These are phyloP conservation scores for Fusarium pilosicola DNA, from an alignment of 2,329 filamentous ascomycete species.

Conservation along the genomic window DNA sequence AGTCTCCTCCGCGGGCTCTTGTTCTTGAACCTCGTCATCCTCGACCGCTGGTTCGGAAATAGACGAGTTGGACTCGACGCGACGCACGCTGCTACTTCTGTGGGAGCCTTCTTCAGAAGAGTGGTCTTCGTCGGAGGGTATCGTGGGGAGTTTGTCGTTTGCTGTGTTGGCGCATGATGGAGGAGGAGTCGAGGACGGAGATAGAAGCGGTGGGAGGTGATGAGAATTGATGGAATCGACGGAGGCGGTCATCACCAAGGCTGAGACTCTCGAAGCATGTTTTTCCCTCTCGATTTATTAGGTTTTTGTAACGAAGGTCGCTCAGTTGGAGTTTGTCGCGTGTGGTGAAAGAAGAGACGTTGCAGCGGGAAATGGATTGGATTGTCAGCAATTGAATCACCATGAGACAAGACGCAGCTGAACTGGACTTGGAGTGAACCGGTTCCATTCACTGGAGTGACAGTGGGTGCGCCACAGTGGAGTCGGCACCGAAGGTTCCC, in stretches of 20 bases:
- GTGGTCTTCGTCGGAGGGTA: constrained; percentile 46
- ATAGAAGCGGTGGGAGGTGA: constrained; percentile 35
- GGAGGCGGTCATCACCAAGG: constrained; percentile 42
- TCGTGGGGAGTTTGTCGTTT: constrained; percentile 31
- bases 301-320: neutral
- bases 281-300: neutral
- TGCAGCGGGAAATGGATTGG: neutral
- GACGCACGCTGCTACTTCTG: constrained; percentile 35
- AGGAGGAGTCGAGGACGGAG: constrained; percentile 18
- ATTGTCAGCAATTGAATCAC: constrained; percentile 11
- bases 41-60: constrained; percentile 46
- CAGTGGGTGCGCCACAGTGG: constrained; percentile 32
- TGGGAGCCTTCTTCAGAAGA: constrained; percentile 46
- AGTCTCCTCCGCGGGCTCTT: neutral
- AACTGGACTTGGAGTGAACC: neutral
- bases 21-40: constrained; percentile 21
- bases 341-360: constrained; percentile 8
- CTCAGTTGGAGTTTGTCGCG: neutral
- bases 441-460: constrained; percentile 6
- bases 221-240: constrained; percentile 36
- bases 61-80: constrained; percentile 42
- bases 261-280: constrained; percentile 35
- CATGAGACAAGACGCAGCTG: constrained; percentile 1
- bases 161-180: constrained; percentile 23
- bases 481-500: constrained; percentile 10